Percentiles rank a stretch among this genome's conserved stretches.
Evolutionary conservation across 1,284 basidiomycete genomes (phyloP).

Genomic region (Kwoniella shivajii): DNA sequence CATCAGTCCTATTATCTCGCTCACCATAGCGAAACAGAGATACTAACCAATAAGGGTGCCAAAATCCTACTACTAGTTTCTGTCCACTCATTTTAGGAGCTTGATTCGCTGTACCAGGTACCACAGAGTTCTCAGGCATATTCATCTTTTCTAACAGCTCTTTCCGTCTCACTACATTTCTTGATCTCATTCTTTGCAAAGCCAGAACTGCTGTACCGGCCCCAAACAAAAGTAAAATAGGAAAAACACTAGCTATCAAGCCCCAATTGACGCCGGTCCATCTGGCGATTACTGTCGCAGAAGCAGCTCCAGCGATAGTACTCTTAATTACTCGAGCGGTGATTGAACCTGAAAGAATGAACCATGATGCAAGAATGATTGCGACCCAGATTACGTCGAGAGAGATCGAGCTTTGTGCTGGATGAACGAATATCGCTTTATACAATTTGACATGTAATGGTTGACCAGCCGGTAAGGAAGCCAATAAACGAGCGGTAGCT

Average conservation of each 20-base stretch:
- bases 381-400: slow-evolving; percentile 65
- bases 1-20: not conserved
- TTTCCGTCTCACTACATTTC: slow-evolving; percentile 34
- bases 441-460: slow-evolving; percentile 18
- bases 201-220: slow-evolving; percentile 22
- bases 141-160: slow-evolving; percentile 36
- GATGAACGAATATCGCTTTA: slow-evolving; percentile 58
- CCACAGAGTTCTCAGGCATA: slow-evolving; percentile 31
- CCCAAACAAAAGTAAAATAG: slow-evolving; percentile 34
- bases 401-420: slow-evolving; percentile 67
- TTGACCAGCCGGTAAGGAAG: slow-evolving; percentile 14
- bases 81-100: slow-evolving; percentile 35
- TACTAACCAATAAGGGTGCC: slow-evolving; percentile 91
- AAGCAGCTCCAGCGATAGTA: not conserved
- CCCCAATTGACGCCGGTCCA: slow-evolving; percentile 45
- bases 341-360: slow-evolving; percentile 40
- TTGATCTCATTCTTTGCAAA: slow-evolving; percentile 23
- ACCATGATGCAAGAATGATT: slow-evolving; percentile 33
- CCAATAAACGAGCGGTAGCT: slow-evolving; percentile 37
- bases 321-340: slow-evolving; percentile 21
- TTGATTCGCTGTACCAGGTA: slow-evolving; percentile 34
- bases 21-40: not conserved
- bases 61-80: slow-evolving; percentile 73
- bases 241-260: slow-evolving; percentile 37
- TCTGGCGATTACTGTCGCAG: slow-evolving; percentile 6